A percentile compares a stretch with the other conserved stretches of the same genome.
Evolutionary conservation across 768 basidiomycete species (phyloP).

Genomic region (Galerina sulciceps): DNA sequence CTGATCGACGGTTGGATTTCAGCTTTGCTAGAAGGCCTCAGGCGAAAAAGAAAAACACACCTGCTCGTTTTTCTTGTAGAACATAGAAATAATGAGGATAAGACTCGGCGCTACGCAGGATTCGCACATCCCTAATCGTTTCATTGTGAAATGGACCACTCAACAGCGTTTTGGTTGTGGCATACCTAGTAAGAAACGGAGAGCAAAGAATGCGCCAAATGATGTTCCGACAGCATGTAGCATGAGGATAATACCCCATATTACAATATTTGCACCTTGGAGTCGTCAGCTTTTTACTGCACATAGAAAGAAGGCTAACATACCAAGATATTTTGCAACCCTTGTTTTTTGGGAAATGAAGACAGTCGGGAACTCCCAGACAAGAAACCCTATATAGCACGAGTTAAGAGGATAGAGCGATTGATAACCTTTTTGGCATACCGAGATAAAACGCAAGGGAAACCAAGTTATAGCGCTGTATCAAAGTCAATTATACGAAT

Average conservation of each 20-base stretch:
- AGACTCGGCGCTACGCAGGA: constrained; percentile 66
- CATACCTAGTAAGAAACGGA: constrained; percentile 63
- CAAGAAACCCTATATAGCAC: constrained; percentile 48
- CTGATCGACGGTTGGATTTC: constrained; percentile 28
- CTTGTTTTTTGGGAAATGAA: constrained; percentile 67
- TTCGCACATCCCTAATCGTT: constrained; percentile 62
- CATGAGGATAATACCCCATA: constrained; percentile 66
- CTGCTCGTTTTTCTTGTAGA: constrained; percentile 73
- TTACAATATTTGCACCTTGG: constrained; percentile 58
- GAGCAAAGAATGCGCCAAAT: constrained; percentile 65
- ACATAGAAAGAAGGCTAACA: neutral
- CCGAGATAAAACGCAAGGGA: constrained; percentile 69
- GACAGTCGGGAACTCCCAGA: constrained; percentile 69
- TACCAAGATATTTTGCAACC: constrained; percentile 66
- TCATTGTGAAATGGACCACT: neutral
- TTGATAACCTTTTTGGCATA: constrained; percentile 17
- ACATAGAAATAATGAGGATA: constrained; percentile 67
- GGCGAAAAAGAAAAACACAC: constrained; percentile 22
- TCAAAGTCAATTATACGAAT: neutral
- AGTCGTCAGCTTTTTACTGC: neutral
- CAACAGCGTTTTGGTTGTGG: neutral
- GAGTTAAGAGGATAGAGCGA: neutral
- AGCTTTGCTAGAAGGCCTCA: neutral
- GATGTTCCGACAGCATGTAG: constrained; percentile 59
- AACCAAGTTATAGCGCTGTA: constrained; percentile 65